Evolutionary conservation across 352 stramenopile species (phyloP).

Genomic region (Phytophthora megakarya): DNA sequence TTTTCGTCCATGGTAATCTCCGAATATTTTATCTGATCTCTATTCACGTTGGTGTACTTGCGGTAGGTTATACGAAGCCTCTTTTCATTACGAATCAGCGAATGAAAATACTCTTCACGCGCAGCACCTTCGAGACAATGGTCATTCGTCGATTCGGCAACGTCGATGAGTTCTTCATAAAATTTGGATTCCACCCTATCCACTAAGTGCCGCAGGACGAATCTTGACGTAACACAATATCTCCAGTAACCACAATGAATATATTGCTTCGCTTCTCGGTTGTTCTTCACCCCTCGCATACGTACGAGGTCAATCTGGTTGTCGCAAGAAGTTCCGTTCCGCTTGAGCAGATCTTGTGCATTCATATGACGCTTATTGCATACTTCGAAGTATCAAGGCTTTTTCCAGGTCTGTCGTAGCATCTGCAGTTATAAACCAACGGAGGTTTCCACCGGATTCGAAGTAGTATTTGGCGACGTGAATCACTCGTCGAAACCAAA

Average conservation of each 20-base stretch:
- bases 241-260: not conserved
- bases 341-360: not conserved
- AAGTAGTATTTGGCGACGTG: no score
- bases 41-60: conserved; percentile 8
- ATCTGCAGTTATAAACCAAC: no score
- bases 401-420: no score
- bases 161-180: not conserved
- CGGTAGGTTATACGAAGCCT: not conserved
- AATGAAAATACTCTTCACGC: conserved; percentile 20
- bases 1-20: not conserved
- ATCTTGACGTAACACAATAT: not conserved
- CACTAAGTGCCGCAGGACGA: not conserved
- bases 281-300: not conserved
- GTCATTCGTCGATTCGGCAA: conserved; percentile 17
- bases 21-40: not conserved
- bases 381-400: no score
- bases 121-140: conserved; percentile 20
- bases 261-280: not conserved
- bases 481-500: no score
- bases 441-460: no score
- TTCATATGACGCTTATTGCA: no score
- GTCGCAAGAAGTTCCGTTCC: not conserved
- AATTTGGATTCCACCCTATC: not conserved
- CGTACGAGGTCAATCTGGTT: not conserved
- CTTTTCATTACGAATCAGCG: conserved; percentile 2